Base-by-base conservation (phyloP, 2,329 filamentous ascomycete genomes). In the Ambrosiella cleistominuta region DNA sequence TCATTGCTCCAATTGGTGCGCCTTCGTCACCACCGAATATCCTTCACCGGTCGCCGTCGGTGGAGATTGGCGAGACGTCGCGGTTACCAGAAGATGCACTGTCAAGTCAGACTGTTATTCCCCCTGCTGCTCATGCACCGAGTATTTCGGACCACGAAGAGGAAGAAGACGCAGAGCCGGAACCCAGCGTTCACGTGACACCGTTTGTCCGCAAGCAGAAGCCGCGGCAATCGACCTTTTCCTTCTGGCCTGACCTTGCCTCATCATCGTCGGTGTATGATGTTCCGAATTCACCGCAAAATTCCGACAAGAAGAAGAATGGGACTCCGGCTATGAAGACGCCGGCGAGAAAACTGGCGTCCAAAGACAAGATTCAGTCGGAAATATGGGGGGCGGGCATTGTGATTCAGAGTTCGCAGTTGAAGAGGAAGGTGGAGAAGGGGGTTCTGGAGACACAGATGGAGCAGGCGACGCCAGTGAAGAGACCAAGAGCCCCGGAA, bases 211-310 rank as follows among this genome's bases (percentile, higher is more conserved):
- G 12, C 7, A 51, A 38, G 37, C 56, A 61, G 15, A 61, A 58
- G 56, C 56, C 56, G 9, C 56, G 52, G 15, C 44, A 38, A n/a
- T 58, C 53, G 42, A 27, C 47, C n/a, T 58, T 56, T 38, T 9
- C 13, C 13, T 11, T 36, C 9, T 5, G 47, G 13, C 13, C 47
- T 9, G 27, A 51, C 8, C n/a, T 51, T n/a, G 9, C 44, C 11
- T 51, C 13, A 36, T 49, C 45, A 45, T 13, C 13, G 3, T 61
- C 56, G 2, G 47, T 61, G 11, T 61, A 61, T 40, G 59, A 61
- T 47, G 59, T 61, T 5, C 59, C 59, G 27, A 27, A 27, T 27
- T 27, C 27, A 5, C 27, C 27, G n/a, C 38, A 56, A 13, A 12
- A 36, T 42, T 19, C 37, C 11, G 40, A 5, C 3, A 8, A 57